Evolutionary conservation across 192 early-diverging fungal species (phyloP).

Genomic region (Spizellomyces punctatus): DNA sequence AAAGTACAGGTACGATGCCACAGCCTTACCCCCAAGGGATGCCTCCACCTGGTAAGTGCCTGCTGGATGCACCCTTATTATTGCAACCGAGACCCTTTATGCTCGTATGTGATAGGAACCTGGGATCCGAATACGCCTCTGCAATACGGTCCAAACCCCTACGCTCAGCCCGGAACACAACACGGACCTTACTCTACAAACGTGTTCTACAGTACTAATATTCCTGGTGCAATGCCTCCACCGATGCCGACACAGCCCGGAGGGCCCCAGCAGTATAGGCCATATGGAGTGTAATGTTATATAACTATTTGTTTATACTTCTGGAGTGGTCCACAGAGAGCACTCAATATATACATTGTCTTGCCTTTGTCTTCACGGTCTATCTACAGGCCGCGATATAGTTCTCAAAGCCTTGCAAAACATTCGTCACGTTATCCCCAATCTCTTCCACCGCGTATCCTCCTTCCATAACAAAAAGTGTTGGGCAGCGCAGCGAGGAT

Average conservation of each 20-base stretch:
- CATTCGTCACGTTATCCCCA: too few relatives aligned
- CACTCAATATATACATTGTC: too few relatives aligned
- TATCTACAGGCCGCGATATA: too few relatives aligned
- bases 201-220: not conserved
- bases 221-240: slow-evolving; percentile 1
- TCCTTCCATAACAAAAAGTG: too few relatives aligned
- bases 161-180: not conserved
- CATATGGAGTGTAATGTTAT: not conserved
- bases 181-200: not conserved
- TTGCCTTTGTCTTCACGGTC: too few relatives aligned
- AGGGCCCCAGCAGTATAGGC: not conserved
- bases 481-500: too few relatives aligned
- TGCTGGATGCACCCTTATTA: not conserved
- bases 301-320: too few relatives aligned
- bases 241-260: not conserved
- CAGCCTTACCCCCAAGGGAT: not conserved
- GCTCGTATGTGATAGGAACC: not conserved
- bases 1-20: not conserved
- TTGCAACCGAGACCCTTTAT: not conserved
- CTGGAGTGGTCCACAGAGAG: too few relatives aligned
- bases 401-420: too few relatives aligned
- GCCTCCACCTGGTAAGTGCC: not conserved
- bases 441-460: too few relatives aligned
- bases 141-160: not conserved
- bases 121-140: not conserved